Conservation (phyloP, 768 basidiomycete genomes). For the Tulasnella sp. region DNA sequence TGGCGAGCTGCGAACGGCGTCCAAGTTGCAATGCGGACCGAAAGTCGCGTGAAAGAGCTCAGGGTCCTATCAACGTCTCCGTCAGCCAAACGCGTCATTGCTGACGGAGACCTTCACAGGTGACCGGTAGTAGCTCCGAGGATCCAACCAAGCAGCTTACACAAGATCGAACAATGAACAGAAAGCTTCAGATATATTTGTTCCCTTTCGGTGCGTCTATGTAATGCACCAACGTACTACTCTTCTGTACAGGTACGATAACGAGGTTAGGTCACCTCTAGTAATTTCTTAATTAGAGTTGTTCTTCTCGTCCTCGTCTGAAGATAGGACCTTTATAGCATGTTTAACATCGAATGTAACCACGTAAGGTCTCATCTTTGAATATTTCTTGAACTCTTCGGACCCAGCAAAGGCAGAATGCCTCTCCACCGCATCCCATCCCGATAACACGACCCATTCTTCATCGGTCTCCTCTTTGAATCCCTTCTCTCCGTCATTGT, state of each 20-base stretch:
- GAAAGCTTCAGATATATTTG: too few species aligned
- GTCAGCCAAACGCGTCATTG: background rate
- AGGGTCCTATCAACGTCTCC: background rate
- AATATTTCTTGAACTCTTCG: background rate
- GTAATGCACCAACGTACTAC: too few species aligned
- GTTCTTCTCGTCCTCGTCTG: background rate
- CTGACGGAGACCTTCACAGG: background rate
- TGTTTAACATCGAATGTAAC: background rate
- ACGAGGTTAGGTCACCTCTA: too few species aligned
- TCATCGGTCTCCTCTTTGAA: background rate
- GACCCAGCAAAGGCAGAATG: background rate
- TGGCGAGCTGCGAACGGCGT: background rate
- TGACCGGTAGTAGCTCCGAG: too few species aligned
- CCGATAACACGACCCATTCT: background rate
- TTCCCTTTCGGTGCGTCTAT: too few species aligned
- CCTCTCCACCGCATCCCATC: background rate
- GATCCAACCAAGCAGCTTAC: too few species aligned
- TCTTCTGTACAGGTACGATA: too few species aligned
- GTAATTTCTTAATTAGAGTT: too few species aligned
- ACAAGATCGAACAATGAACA: too few species aligned
- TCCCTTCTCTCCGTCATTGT: background rate
- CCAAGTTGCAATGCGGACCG: background rate
- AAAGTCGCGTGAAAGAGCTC: background rate
- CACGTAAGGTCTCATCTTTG: background rate
- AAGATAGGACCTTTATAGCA: background rate